phyloP scores from a whole-genome alignment of 768 basidiomycete genomes.

The Agaricus subrufescens region DNA sequence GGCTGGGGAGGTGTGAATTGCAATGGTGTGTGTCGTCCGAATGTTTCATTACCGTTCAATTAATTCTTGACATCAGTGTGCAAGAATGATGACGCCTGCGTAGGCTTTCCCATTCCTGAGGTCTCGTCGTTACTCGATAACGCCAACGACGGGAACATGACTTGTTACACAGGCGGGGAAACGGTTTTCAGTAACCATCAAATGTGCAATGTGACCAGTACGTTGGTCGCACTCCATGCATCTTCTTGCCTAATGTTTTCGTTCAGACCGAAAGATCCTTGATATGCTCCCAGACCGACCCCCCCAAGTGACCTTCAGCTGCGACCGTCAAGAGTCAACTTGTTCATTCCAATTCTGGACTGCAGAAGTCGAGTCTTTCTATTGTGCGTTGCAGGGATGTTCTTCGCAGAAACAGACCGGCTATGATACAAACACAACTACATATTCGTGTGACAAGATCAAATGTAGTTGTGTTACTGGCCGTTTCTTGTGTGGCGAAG shows the following conservation, averaged over 20 bases:
- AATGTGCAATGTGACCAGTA: conserved; percentile 98
- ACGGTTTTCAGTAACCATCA: conserved; percentile 96
- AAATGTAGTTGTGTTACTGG: conserved; percentile 92
- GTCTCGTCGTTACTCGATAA: conserved; percentile 15
- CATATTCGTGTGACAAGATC: conserved; percentile 79
- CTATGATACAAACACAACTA: conserved; percentile 66
- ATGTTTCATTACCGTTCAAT: background rate
- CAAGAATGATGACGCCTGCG: conserved; percentile 74
- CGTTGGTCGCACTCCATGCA: conserved; percentile 23
- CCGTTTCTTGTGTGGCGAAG: conserved; percentile 92
- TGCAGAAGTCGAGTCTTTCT: conserved; percentile 90
- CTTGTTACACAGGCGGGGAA: conserved; percentile 90
- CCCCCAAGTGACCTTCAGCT: conserved; percentile 96
- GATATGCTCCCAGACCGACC: conserved; percentile 87
- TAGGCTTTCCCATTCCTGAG: conserved; percentile 61
- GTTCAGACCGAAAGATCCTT: conserved; percentile 85
- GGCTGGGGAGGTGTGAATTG: conserved; percentile 98
- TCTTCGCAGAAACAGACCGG: conserved; percentile 38
- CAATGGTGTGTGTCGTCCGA: conserved; percentile 61
- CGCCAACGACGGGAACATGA: conserved; percentile 47
- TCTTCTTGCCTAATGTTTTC: background rate
- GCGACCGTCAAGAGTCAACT: conserved; percentile 53
- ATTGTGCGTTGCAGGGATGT: conserved; percentile 82
- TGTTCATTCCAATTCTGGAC: conserved; percentile 99
- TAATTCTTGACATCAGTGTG: conserved; percentile 56